These are phyloP conservation scores for Sporothrix dimorphospora DNA, from an alignment of 2,329 filamentous ascomycete genomes.

Conservation along the genomic window DNA sequence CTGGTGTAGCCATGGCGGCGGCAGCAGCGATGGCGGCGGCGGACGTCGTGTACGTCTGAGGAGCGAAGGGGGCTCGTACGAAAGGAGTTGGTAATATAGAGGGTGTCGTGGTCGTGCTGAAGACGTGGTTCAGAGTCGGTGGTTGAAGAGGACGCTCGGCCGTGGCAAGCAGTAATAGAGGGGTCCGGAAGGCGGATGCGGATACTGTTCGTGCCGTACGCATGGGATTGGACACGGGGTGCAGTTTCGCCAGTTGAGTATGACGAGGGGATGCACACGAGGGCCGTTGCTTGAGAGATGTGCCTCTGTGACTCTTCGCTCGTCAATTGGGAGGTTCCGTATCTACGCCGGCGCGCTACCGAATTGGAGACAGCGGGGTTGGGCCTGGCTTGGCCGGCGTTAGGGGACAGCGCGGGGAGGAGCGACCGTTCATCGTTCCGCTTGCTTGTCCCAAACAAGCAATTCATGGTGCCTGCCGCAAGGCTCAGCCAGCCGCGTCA, in stretches of 20 bases:
- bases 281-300: neutral
- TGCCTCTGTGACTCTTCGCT: neutral
- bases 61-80: neutral
- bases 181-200: neutral
- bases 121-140: neutral
- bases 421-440: neutral
- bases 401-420: neutral
- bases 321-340: neutral
- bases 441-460: slow-evolving; percentile 7
- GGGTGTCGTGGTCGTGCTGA: neutral
- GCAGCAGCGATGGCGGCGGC: too few species aligned
- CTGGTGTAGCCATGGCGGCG: neutral
- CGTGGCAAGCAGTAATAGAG: neutral
- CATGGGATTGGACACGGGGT: slow-evolving; percentile 3
- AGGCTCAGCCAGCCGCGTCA: slow-evolving; percentile 19
- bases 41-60: neutral
- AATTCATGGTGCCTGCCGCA: slow-evolving; percentile 15
- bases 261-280: neutral
- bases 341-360: neutral
- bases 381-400: slow-evolving; percentile 10
- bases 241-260: neutral
- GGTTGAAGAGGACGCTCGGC: neutral
- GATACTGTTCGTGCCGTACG: neutral
- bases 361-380: slow-evolving; percentile 10
- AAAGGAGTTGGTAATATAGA: neutral